phyloP scores from a whole-genome alignment of 495 filamentous ascomycete species.

The Jackrogersella multiformis region DNA sequence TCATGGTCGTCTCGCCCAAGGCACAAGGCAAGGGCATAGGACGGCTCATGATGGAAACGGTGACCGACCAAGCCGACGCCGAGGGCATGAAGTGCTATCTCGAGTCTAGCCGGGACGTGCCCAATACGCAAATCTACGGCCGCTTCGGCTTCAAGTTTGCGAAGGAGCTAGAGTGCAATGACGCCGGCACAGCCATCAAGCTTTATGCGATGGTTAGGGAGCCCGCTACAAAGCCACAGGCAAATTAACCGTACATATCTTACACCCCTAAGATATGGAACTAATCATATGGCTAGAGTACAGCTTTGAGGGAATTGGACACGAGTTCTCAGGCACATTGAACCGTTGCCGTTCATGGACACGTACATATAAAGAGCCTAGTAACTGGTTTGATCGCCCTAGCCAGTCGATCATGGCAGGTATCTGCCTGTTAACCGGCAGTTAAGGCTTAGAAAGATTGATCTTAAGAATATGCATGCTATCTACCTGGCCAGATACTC shows the following conservation, averaged over 20 bases:
- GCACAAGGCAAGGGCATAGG: constrained; percentile 69
- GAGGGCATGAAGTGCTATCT: constrained; percentile 71
- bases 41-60: constrained; percentile 64
- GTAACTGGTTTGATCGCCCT: background rate
- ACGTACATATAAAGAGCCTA: background rate
- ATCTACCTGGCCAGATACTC: background rate
- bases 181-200: constrained; percentile 58
- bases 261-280: background rate
- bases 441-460: background rate
- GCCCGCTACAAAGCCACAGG: constrained; percentile 43
- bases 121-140: constrained; percentile 73
- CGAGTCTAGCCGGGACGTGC: constrained; percentile 68
- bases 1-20: constrained; percentile 69
- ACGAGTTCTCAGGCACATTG: background rate
- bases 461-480: background rate
- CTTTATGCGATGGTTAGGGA: constrained; percentile 64
- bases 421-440: background rate
- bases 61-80: constrained; percentile 65
- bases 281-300: background rate
- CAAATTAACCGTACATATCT: constrained; percentile 17
- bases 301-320: background rate
- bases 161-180: constrained; percentile 69
- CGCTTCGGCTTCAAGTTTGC: constrained; percentile 69
- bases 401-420: background rate
- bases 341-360: background rate